Conservation (phyloP, 78 protist species). For the Protostelium mycophagum region DNA sequence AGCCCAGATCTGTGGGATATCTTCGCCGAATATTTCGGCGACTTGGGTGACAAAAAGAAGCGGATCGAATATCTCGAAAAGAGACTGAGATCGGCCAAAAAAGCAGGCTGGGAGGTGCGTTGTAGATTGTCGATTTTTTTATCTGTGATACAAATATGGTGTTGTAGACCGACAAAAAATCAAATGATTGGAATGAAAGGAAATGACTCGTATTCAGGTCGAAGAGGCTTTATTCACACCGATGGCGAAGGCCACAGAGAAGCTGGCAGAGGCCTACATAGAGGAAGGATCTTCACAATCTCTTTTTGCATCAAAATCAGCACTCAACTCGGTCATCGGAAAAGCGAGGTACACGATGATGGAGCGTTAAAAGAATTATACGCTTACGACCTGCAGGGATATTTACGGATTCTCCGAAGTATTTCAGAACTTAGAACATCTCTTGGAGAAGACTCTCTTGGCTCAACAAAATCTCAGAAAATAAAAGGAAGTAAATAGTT, state of each 20-base stretch:
- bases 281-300: background rate
- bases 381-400: no score
- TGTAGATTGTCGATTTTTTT: no score
- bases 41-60: slow-evolving; percentile 28
- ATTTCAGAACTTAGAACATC: background rate
- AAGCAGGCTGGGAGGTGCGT: slow-evolving; percentile 41
- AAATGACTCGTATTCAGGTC: no score
- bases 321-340: background rate
- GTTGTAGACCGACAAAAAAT: no score
- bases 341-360: no score
- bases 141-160: no score
- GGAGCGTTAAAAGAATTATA: no score
- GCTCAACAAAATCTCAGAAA: background rate
- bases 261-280: background rate
- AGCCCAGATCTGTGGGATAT: slow-evolving; percentile 36
- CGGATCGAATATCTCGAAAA: slow-evolving; percentile 43
- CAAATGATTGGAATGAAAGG: no score
- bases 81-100: slow-evolving; percentile 22
- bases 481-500: no score
- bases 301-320: background rate
- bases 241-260: background rate
- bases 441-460: background rate
- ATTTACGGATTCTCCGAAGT: background rate
- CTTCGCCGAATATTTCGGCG: slow-evolving; percentile 27
- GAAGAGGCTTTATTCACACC: background rate